phyloP scores from a whole-genome alignment of 2,329 filamentous ascomycete genomes.

The Alternaria ventricosa region DNA sequence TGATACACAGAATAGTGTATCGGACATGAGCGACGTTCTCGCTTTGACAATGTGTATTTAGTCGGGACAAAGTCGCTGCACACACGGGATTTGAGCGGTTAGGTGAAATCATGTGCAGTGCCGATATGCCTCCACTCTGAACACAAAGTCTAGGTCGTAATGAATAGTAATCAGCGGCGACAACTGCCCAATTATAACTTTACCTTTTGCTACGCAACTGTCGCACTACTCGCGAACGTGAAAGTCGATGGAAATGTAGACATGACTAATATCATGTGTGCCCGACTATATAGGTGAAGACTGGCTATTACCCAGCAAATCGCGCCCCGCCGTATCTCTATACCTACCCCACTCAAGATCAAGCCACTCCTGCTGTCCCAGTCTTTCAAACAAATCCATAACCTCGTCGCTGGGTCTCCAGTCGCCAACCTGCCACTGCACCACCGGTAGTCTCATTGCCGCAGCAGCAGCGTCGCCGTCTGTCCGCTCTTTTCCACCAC shows the following conservation, averaged over 20 bases:
- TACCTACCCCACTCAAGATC: conserved; percentile 12
- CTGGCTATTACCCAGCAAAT: conserved; percentile 12
- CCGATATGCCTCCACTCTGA: no score
- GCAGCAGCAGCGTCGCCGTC: conserved; percentile 1
- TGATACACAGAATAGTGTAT: not conserved
- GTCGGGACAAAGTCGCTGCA: not conserved
- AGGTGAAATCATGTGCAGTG: no score
- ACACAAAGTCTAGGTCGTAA: no score
- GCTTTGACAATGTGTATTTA: not conserved
- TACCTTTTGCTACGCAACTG: no score
- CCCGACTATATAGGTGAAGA: conserved; percentile 6
- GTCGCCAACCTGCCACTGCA: conserved; percentile 20
- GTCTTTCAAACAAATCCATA: conserved; percentile 14
- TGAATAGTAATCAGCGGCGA: no score
- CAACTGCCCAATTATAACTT: no score
- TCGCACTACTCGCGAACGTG: no score
- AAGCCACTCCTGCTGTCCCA: conserved; percentile 17
- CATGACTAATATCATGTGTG: not conserved
- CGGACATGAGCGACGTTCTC: not conserved
- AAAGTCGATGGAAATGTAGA: not conserved
- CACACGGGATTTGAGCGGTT: no score
- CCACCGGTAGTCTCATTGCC: conserved; percentile 9
- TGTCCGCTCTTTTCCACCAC: conserved; percentile 1
- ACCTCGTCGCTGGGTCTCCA: conserved; percentile 16
- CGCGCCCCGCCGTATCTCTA: not conserved